These are phyloP conservation scores for Albifimbria verrucaria DNA, from an alignment of 2,329 filamentous ascomycete species.

Conservation along the genomic window DNA sequence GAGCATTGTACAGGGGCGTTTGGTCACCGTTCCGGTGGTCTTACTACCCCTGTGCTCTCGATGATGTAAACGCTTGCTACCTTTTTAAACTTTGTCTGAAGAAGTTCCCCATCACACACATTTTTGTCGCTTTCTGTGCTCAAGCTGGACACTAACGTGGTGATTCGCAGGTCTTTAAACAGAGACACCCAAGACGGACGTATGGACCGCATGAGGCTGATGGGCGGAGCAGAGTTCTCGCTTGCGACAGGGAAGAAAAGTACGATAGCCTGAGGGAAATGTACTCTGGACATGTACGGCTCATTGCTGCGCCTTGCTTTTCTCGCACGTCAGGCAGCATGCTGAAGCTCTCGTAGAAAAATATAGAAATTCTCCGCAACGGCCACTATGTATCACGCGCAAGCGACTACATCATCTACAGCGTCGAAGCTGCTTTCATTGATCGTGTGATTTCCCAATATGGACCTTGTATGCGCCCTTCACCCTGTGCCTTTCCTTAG, in stretches of 20 bases:
- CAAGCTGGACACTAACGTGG: conserved; percentile 18
- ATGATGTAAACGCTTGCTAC: conserved; percentile 99
- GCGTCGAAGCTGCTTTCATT: conserved; percentile 90
- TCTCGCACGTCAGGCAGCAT: conserved; percentile 23
- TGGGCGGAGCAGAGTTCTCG: conserved; percentile 68
- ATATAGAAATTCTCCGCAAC: conserved; percentile 86
- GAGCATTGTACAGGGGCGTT: conserved; percentile 74
- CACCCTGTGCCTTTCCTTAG: neutral
- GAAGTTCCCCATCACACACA: conserved; percentile 12
- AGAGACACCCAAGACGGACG: conserved; percentile 9
- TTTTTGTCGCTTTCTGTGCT: conserved; percentile 1
- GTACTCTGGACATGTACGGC: conserved; percentile 80
- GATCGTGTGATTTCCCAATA: conserved; percentile 82
- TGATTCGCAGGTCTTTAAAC: neutral
- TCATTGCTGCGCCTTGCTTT: conserved; percentile 22
- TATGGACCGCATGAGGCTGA: conserved; percentile 16
- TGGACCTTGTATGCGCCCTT: conserved; percentile 70
- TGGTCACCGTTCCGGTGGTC: conserved; percentile 74
- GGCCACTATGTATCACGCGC: conserved; percentile 92
- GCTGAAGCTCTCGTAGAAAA: conserved; percentile 59
- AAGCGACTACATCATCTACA: conserved; percentile 99
- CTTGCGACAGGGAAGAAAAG: conserved; percentile 89
- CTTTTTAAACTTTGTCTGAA: conserved; percentile 87
- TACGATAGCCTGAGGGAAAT: conserved; percentile 77
- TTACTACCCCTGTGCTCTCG: conserved; percentile 64